Conservation (phyloP, 345 rosid species). For the Eucalyptus viminalis region DNA sequence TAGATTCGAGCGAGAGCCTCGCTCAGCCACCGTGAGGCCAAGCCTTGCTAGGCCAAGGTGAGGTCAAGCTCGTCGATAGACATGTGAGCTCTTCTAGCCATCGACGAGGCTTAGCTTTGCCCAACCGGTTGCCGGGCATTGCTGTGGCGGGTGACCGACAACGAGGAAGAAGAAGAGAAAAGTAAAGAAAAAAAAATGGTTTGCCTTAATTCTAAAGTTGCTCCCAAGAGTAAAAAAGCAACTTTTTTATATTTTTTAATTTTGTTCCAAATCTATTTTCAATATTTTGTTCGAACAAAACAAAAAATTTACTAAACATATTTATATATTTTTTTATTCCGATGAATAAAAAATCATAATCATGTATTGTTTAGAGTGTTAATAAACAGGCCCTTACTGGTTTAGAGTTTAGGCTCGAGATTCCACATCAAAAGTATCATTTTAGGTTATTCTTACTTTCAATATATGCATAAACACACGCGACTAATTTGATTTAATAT, state of each 20-base stretch:
- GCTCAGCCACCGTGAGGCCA: rapidly evolving
- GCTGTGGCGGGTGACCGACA: rapidly evolving
- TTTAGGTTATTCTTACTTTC: neutral
- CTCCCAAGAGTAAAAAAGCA: rapidly evolving
- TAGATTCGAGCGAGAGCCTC: rapidly evolving
- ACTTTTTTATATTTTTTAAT: too few species aligned
- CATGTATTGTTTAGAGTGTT: too few species aligned
- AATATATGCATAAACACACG: neutral
- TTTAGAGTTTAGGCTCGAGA: neutral
- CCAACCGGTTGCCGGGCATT: rapidly evolving
- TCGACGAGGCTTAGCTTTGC: rapidly evolving
- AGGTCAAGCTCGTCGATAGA: too few species aligned
- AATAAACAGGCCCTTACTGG: rapidly evolving
- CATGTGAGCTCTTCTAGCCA: too few species aligned
- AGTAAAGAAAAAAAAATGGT: too few species aligned
- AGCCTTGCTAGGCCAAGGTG: too few species aligned
- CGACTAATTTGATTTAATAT: neutral
- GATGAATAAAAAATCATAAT: rapidly evolving
- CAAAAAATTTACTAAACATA: rapidly evolving
- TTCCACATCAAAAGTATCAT: neutral
- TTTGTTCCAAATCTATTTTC: too few species aligned
- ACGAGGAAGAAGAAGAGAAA: too few species aligned
- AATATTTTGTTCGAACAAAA: too few species aligned
- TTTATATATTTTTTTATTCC: rapidly evolving
- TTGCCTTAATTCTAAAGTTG: too few species aligned